phyloP scores from a whole-genome alignment of 2,329 filamentous ascomycete species.

The Dactylonectria macrodidyma region DNA sequence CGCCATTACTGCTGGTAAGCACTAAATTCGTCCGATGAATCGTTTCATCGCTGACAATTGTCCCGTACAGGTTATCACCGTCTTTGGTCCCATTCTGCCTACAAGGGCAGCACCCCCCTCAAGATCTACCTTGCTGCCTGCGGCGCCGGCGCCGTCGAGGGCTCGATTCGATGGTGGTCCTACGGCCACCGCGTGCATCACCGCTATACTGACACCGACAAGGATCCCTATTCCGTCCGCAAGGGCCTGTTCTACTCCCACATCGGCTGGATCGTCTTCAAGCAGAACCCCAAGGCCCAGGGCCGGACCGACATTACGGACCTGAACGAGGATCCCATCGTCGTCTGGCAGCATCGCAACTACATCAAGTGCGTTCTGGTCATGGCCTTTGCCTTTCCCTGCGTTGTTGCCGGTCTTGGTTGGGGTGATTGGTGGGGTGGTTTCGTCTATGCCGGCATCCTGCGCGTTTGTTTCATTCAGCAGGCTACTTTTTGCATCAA shows the following conservation, averaged over 20 bases:
- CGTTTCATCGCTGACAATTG: conserved; percentile 22
- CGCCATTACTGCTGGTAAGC: conserved; percentile 82
- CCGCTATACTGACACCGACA: conserved; percentile 92
- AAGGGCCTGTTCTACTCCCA: conserved; percentile 88
- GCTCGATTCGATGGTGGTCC: conserved; percentile 91
- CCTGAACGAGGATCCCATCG: conserved; percentile 86
- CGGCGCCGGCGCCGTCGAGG: conserved; percentile 87
- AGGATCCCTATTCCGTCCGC: conserved; percentile 91
- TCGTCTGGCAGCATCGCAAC: conserved; percentile 90
- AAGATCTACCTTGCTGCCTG: conserved; percentile 86
- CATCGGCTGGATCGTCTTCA: conserved; percentile 93
- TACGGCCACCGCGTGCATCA: conserved; percentile 90
- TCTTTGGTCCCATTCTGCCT: conserved; percentile 89
- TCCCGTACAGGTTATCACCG: conserved; percentile 64
- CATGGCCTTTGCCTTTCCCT: conserved; percentile 84
- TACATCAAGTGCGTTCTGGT: conserved; percentile 85
- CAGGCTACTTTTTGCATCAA: conserved; percentile 96
- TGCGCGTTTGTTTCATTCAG: conserved; percentile 90
- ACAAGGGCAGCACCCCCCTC: conserved; percentile 82
- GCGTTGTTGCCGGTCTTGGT: conserved; percentile 79
- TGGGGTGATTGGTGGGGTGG: conserved; percentile 88
- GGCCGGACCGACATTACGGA: conserved; percentile 91
- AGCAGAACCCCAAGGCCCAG: conserved; percentile 91
- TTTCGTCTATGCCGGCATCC: conserved; percentile 87
- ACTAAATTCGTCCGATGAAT: not conserved